phyloP scores from a whole-genome alignment of 306 rosid species.

The Dicorynia guianensis region DNA sequence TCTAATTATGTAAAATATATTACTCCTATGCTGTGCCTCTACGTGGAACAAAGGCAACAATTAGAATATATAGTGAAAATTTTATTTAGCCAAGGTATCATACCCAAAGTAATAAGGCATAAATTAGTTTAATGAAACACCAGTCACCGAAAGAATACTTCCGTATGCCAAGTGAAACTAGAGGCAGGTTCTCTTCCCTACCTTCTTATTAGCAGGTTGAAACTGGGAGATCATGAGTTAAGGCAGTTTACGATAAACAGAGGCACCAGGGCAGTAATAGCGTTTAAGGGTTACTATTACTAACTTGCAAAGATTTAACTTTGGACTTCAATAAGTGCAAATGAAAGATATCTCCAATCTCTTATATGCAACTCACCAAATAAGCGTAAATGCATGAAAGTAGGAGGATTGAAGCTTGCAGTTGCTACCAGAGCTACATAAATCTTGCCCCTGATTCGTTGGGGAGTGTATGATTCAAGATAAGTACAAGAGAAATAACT shows the following conservation, averaged over 20 bases:
- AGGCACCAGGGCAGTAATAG: neutral
- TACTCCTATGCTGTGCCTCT: neutral
- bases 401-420: conserved; percentile 96
- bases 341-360: neutral
- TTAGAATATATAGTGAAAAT: neutral
- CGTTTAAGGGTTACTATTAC: too few species aligned
- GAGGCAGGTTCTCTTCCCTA: neutral
- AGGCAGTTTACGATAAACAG: neutral
- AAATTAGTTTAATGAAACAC: neutral
- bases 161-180: neutral
- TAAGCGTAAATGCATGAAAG: conserved; percentile 93
- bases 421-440: conserved; percentile 73
- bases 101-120: neutral
- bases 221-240: neutral
- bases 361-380: conserved; percentile 63
- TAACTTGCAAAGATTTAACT: too few species aligned
- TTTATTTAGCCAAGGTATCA: neutral
- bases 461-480: conserved; percentile 29
- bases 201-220: conserved; percentile 3
- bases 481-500: neutral
- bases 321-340: neutral
- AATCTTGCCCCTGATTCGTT: conserved; percentile 55
- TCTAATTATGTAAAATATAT: conserved; percentile 15
- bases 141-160: neutral
- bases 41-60: neutral